Evolutionary conservation across 768 basidiomycete species (phyloP).

Genomic region (Naganishia randhawae): DNA sequence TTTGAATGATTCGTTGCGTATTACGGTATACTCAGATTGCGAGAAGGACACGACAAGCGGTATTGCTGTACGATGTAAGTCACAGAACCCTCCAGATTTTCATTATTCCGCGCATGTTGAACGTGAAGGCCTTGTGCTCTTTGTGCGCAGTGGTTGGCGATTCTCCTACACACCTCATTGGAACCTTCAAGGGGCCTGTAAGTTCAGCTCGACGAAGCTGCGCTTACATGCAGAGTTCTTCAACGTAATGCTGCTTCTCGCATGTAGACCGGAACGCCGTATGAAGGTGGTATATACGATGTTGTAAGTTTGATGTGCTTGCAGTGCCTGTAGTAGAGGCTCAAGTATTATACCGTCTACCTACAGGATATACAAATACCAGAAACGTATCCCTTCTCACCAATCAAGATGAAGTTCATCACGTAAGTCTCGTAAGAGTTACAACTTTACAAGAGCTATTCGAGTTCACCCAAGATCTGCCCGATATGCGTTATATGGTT

Average conservation of each 20-base stretch:
- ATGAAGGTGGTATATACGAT: slow-evolving; percentile 84
- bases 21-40: slow-evolving; percentile 63
- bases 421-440: slow-evolving; percentile 54
- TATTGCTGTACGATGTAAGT: slow-evolving; percentile 66
- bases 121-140: background rate
- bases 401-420: slow-evolving; percentile 97
- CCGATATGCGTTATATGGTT: background rate
- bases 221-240: background rate
- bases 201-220: slow-evolving; percentile 17
- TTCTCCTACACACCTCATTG: slow-evolving; percentile 85
- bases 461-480: background rate
- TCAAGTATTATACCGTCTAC: slow-evolving; percentile 51
- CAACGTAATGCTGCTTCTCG: background rate
- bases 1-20: background rate
- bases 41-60: slow-evolving; percentile 89
- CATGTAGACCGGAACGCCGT: slow-evolving; percentile 70
- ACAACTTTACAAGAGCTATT: background rate
- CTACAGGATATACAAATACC: slow-evolving; percentile 78
- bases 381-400: slow-evolving; percentile 66
- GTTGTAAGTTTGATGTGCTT: slow-evolving; percentile 51
- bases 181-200: slow-evolving; percentile 81
- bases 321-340: slow-evolving; percentile 55
- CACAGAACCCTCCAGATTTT: background rate
- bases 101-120: no score
- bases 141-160: slow-evolving; percentile 64